Percentiles rank a stretch among this genome's conserved stretches.
These are phyloP conservation scores for Omphalea diandra DNA, from an alignment of 441 rosid genomes.

Conservation along the genomic window DNA sequence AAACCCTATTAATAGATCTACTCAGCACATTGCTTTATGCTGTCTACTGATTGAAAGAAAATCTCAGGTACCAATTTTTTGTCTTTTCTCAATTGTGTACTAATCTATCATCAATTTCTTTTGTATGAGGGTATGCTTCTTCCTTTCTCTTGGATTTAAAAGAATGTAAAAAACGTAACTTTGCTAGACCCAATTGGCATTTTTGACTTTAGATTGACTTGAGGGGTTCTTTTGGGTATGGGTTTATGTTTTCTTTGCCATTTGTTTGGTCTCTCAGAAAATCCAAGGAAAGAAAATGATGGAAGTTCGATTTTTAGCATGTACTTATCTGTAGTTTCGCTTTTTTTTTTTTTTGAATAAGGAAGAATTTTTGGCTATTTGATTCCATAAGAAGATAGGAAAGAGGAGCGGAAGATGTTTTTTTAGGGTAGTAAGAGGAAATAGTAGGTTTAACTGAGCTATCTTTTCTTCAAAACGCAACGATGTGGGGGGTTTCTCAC, in stretches of 20 bases:
- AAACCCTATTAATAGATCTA: neutral
- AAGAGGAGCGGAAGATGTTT: neutral
- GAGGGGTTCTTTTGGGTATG: no score
- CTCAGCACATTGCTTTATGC: no score
- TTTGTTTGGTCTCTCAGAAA: conserved; percentile 3
- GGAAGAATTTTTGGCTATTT: neutral
- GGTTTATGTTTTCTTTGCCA: neutral
- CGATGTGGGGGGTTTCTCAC: neutral
- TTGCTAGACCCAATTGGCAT: neutral
- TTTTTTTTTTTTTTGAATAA: no score
- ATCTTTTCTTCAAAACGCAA: neutral
- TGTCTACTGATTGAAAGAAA: no score
- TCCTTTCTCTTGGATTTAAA: neutral
- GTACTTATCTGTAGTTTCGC: neutral
- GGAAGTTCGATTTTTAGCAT: neutral
- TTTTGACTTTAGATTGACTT: neutral
- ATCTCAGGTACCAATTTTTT: neutral
- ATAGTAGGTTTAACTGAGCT: neutral
- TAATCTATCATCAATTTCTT: neutral
- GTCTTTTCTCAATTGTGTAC: neutral
- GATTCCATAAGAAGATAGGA: neutral
- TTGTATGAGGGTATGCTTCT: neutral
- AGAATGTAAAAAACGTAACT: neutral
- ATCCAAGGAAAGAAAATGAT: neutral
- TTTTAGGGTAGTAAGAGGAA: neutral